Evolutionary conservation across 192 early-diverging fungal genomes (phyloP).

Genomic region (Coemansia aciculifera): DNA sequence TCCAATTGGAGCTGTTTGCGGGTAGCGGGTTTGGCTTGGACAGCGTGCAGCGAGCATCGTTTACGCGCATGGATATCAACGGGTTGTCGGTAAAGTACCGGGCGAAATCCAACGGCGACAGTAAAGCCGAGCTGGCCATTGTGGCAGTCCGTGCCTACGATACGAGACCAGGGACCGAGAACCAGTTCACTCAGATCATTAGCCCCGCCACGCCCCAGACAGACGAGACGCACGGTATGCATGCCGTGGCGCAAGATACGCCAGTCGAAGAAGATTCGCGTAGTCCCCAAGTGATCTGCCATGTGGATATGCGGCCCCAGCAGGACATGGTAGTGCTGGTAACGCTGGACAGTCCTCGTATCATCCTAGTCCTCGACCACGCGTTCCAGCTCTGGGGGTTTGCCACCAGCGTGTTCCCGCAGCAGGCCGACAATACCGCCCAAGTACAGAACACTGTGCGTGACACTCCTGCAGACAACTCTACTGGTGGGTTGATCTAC

Average conservation of each 20-base stretch:
- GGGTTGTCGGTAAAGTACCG: conserved; percentile 58
- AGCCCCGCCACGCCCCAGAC: conserved; percentile 25
- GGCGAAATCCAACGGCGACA: conserved; percentile 60
- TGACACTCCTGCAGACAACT: conserved; percentile 2
- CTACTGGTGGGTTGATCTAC: conserved; percentile 61
- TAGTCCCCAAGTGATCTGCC: conserved; percentile 51
- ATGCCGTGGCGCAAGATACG: conserved; percentile 45
- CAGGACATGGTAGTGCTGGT: conserved; percentile 62
- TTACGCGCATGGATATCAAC: conserved; percentile 56
- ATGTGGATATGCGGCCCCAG: conserved; percentile 50
- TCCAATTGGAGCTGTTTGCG: conserved; percentile 78
- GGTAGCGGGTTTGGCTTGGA: conserved; percentile 59
- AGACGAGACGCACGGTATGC: conserved; percentile 22
- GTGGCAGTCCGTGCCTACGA: conserved; percentile 76
- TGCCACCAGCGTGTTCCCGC: conserved; percentile 65
- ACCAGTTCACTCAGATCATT: conserved; percentile 84
- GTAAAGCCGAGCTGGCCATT: conserved; percentile 70
- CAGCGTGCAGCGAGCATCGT: conserved; percentile 55
- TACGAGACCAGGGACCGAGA: conserved; percentile 71
- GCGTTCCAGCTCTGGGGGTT: conserved; percentile 76
- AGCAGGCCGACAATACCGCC: conserved; percentile 4
- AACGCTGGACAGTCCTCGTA: conserved; percentile 78
- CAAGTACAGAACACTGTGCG: conserved; percentile 8
- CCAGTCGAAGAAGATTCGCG: conserved; percentile 40
- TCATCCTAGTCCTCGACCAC: conserved; percentile 87